Evolutionary conservation across 192 early-diverging fungal genomes (phyloP).

Genomic region (Martensiomyces pterosporus): DNA sequence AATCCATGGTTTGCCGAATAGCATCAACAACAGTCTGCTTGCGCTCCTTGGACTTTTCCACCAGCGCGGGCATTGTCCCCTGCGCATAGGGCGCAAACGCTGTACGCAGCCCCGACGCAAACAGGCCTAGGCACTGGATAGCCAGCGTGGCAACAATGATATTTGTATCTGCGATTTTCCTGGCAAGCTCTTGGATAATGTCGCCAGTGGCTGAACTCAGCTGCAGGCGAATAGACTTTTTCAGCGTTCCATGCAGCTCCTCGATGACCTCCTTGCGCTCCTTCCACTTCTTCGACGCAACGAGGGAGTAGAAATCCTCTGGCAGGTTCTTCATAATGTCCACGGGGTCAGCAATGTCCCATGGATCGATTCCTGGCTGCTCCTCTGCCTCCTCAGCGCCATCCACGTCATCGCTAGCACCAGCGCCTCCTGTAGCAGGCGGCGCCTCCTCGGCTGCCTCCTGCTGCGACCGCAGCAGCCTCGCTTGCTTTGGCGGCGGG

Average conservation of each 20-base stretch:
- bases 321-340: conserved; percentile 87
- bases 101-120: conserved; percentile 77
- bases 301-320: conserved; percentile 65
- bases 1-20: conserved; percentile 74
- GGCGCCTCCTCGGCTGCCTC: conserved; percentile 46
- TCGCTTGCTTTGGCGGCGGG: conserved; percentile 56
- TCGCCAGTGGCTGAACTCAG: conserved; percentile 61
- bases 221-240: conserved; percentile 41
- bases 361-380: conserved; percentile 64
- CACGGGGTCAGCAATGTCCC: conserved; percentile 84
- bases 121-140: conserved; percentile 75
- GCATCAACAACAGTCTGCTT: conserved; percentile 87
- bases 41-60: conserved; percentile 96
- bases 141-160: conserved; percentile 75
- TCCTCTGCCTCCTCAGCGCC: conserved; percentile 54
- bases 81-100: conserved; percentile 76
- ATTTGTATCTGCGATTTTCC: conserved; percentile 85
- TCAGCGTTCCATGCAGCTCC: conserved; percentile 51
- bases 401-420: conserved; percentile 24
- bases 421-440: conserved; percentile 27
- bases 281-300: conserved; percentile 86
- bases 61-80: conserved; percentile 61
- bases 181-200: conserved; percentile 75
- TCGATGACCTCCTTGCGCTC: conserved; percentile 93
- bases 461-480: conserved; percentile 80